Conservation (phyloP, 768 basidiomycete species). For the Phanerochaete sordida region DNA sequence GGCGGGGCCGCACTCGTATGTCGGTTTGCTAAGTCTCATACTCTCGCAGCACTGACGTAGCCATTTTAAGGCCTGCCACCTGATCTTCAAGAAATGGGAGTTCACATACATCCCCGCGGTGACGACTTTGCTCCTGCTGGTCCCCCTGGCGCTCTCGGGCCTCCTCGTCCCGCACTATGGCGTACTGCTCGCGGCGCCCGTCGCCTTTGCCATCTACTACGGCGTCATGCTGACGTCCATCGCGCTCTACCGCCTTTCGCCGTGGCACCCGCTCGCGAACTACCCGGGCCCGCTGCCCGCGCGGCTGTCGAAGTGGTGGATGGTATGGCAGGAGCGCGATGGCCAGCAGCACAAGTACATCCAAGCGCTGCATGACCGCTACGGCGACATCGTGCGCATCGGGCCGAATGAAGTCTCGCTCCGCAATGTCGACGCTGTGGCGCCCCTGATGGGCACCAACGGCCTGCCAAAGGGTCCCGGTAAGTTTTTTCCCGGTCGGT, state of each 20-base stretch:
- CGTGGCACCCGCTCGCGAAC: slow-evolving; percentile 23
- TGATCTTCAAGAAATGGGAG: slow-evolving; percentile 1
- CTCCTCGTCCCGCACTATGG: neutral
- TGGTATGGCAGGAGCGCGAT: slow-evolving; percentile 3
- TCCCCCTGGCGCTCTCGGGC: neutral
- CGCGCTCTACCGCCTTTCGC: slow-evolving; percentile 13
- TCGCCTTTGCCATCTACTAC: neutral
- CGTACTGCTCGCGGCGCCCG: neutral
- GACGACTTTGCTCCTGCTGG: neutral
- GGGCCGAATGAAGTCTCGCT: slow-evolving; percentile 63
- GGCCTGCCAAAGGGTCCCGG: slow-evolving; percentile 57
- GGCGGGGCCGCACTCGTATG: neutral
- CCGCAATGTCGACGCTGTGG: slow-evolving; percentile 38
- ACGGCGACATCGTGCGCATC: slow-evolving; percentile 55
- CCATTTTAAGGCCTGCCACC: neutral
- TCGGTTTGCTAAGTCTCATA: neutral
- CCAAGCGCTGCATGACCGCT: slow-evolving; percentile 43
- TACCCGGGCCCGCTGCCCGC: slow-evolving; percentile 18
- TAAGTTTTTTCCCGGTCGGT: slow-evolving; percentile 22
- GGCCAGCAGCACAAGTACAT: slow-evolving; percentile 41
- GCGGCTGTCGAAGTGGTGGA: slow-evolving; percentile 18
- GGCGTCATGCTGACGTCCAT: slow-evolving; percentile 14
- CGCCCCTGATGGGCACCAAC: slow-evolving; percentile 42
- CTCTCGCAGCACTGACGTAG: too few relatives aligned
- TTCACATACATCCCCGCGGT: neutral